Conservation (phyloP, 768 basidiomycete genomes). For the Hortiboletus flavorubellus region DNA sequence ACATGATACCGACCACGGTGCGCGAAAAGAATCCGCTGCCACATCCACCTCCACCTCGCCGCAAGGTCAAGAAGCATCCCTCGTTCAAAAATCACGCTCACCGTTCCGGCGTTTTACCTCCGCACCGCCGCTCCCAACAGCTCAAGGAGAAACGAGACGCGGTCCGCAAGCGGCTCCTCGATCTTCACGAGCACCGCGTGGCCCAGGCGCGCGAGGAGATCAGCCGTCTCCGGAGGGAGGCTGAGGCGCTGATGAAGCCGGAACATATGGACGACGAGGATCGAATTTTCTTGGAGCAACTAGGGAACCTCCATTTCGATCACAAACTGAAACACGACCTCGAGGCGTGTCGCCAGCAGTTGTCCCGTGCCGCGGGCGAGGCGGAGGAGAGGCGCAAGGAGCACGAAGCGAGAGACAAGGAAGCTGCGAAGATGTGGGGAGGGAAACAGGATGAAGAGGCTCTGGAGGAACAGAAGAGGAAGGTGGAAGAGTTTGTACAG, state of each 20-base stretch:
- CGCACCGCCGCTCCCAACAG: constrained; percentile 1
- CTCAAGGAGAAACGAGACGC: constrained; percentile 10
- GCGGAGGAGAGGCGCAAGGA: constrained; percentile 11
- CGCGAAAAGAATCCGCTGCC: neutral
- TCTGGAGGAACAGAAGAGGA: constrained; percentile 12
- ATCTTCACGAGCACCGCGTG: constrained; percentile 3
- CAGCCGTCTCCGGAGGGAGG: constrained; percentile 6
- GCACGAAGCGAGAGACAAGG: constrained; percentile 19
- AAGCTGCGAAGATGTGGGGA: constrained; percentile 16
- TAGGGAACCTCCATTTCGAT: constrained; percentile 16
- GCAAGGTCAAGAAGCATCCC: constrained; percentile 14
- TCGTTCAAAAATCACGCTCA: constrained; percentile 3
- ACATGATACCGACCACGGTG: neutral
- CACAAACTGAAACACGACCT: constrained; percentile 12
- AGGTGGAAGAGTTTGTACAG: constrained; percentile 21
- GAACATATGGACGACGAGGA: constrained; percentile 19
- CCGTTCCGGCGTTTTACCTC: neutral
- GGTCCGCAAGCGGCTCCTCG: neutral
- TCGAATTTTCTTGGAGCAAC: constrained; percentile 24
- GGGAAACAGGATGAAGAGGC: constrained; percentile 14
- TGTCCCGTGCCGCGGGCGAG: constrained; percentile 22
- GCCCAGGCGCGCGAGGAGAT: neutral
- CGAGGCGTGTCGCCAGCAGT: constrained; percentile 18
- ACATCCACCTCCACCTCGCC: neutral
- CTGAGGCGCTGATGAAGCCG: constrained; percentile 17